Evolutionary conservation across 164 flowering plant genomes (phyloP).

Genomic region (Amborella trichopoda): DNA sequence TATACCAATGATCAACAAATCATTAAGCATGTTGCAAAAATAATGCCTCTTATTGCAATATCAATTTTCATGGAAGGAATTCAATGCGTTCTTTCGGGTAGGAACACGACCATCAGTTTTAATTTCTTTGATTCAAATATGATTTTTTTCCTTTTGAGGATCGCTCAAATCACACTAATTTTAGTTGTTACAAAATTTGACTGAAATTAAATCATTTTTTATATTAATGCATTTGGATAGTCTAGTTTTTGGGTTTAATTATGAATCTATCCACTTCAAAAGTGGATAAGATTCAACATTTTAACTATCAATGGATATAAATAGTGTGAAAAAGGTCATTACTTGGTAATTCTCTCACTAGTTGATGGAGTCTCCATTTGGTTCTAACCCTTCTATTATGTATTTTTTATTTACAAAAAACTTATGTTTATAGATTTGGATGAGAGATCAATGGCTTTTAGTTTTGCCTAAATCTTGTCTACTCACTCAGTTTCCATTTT

Average conservation of each 20-base stretch:
- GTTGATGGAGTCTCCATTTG: too few relatives aligned
- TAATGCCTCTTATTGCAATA: slow-evolving; percentile 39
- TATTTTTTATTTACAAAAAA: too few relatives aligned
- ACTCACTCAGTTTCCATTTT: too few relatives aligned
- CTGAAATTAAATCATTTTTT: too few relatives aligned
- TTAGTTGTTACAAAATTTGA: neutral
- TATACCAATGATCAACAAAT: slow-evolving; percentile 32
- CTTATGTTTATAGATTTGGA: too few relatives aligned
- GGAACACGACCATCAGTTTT: neutral
- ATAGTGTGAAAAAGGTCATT: too few relatives aligned
- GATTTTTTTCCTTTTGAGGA: neutral
- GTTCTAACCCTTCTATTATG: too few relatives aligned
- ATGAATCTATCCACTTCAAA: neutral
- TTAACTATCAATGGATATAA: too few relatives aligned
- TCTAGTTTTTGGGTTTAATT: neutral
- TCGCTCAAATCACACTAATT: neutral
- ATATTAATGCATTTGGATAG: neutral
- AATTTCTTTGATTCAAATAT: neutral
- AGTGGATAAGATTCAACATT: too few relatives aligned
- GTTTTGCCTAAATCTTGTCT: too few relatives aligned
- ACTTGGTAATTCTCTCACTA: too few relatives aligned
- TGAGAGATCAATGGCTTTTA: too few relatives aligned
- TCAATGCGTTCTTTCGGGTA: slow-evolving; percentile 35
- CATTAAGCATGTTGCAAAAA: slow-evolving; percentile 22
- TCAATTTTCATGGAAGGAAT: slow-evolving; percentile 37